Evolutionary conservation across 768 basidiomycete species (phyloP).

Genomic region (Lactarius evosmus): DNA sequence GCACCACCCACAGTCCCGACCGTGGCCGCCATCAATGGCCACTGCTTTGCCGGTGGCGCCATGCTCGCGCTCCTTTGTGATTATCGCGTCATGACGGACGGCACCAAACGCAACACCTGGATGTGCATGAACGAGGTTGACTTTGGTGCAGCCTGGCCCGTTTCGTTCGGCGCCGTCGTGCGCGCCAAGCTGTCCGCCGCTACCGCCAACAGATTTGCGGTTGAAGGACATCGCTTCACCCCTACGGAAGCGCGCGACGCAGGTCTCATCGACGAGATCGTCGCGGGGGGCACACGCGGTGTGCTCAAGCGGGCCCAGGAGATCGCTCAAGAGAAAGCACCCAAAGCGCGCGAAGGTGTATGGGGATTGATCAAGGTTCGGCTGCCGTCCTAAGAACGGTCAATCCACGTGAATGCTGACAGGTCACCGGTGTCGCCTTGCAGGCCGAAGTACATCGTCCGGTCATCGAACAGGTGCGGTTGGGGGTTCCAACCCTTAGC

Average conservation of each 20-base stretch:
- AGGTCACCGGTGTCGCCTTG: conserved; percentile 13
- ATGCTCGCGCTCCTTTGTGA: conserved; percentile 81
- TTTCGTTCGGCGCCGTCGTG: conserved; percentile 62
- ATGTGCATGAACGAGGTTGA: conserved; percentile 90
- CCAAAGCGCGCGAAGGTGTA: conserved; percentile 54
- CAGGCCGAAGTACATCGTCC: conserved; percentile 57
- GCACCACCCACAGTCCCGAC: conserved; percentile 54
- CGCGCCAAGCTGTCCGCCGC: conserved; percentile 62
- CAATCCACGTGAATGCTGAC: background rate
- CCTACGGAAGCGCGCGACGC: conserved; percentile 62
- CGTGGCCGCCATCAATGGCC: conserved; percentile 78
- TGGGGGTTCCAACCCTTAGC: conserved; percentile 39
- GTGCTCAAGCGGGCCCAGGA: conserved; percentile 63
- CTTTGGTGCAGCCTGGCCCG: conserved; percentile 80
- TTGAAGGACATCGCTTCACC: conserved; percentile 79
- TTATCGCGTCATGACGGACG: conserved; percentile 86
- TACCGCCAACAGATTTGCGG: conserved; percentile 65
- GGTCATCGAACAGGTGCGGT: conserved; percentile 41
- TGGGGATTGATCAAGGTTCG: conserved; percentile 73
- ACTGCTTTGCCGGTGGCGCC: conserved; percentile 82
- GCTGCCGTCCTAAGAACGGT: background rate
- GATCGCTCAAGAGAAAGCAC: conserved; percentile 52
- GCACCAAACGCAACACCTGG: conserved; percentile 74
- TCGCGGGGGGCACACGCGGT: conserved; percentile 53
- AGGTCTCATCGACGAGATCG: conserved; percentile 70